phyloP scores from a whole-genome alignment of 208 protist genomes.

The Trypanosoma mega region DNA sequence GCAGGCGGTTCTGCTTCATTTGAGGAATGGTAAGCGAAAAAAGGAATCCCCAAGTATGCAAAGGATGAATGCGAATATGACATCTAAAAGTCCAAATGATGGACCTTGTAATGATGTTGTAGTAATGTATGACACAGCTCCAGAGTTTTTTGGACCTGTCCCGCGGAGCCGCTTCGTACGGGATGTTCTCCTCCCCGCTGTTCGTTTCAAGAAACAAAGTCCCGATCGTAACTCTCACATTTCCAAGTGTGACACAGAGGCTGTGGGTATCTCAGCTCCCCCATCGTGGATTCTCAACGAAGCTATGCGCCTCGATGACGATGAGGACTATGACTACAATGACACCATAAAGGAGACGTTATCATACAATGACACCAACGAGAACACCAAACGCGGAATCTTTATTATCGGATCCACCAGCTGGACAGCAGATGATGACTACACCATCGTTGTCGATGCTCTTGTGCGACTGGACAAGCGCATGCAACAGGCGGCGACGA shows the following conservation, averaged over 20 bases:
- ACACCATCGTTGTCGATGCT: slow-evolving; percentile 91
- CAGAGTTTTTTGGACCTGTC: slow-evolving; percentile 63
- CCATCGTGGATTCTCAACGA: slow-evolving; percentile 59
- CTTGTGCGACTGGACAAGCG: slow-evolving; percentile 78
- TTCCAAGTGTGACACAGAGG: slow-evolving; percentile 9
- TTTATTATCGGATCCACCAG: slow-evolving; percentile 93
- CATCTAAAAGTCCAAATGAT: background rate
- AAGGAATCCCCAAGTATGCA: slow-evolving; percentile 10
- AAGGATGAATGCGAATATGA: background rate
- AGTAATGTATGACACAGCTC: slow-evolving; percentile 77
- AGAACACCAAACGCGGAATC: slow-evolving; percentile 27
- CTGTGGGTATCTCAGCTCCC: slow-evolving; percentile 60
- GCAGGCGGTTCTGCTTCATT: slow-evolving; percentile 32
- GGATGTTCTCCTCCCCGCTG: slow-evolving; percentile 48
- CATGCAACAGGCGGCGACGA: too few species aligned
- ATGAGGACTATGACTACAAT: background rate
- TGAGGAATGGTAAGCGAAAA: background rate
- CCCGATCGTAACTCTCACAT: too few species aligned
- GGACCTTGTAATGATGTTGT: slow-evolving; percentile 27
- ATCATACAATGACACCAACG: background rate
- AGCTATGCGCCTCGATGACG: slow-evolving; percentile 5
- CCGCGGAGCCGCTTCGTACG: slow-evolving; percentile 42
- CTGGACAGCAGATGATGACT: slow-evolving; percentile 97
- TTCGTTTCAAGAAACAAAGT: too few species aligned
- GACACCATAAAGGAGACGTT: background rate